Evolutionary conservation across 176 grass and related monocot species (phyloP).

Genomic region (Musa acuminata): DNA sequence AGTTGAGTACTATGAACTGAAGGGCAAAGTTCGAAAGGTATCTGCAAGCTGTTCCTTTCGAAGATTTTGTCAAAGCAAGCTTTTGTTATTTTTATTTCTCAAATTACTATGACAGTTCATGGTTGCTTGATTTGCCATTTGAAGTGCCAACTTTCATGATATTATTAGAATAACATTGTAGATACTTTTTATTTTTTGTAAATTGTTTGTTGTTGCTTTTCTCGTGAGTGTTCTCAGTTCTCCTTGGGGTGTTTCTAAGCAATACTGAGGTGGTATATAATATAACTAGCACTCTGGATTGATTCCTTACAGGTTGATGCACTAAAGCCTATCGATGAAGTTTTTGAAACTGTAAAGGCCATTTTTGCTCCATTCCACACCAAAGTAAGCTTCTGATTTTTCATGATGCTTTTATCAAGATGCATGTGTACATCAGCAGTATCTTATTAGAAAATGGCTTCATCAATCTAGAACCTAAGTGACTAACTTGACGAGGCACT

Average conservation of each 20-base stretch:
- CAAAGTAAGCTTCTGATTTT: neutral
- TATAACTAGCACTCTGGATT: neutral
- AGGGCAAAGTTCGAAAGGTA: constrained; percentile 20
- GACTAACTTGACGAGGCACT: neutral
- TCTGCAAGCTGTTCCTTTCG: neutral
- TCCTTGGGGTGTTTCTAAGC: neutral
- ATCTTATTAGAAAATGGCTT: neutral
- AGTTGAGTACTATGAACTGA: constrained; percentile 13
- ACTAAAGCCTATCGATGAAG: neutral
- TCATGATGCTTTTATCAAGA: neutral
- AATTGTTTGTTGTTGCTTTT: neutral
- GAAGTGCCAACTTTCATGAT: neutral
- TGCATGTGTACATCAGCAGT: neutral
- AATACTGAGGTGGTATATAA: neutral
- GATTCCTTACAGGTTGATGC: constrained; percentile 5
- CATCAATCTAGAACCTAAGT: neutral
- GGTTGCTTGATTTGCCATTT: neutral
- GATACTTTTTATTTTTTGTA: neutral
- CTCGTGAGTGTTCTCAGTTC: neutral
- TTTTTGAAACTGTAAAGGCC: constrained; percentile 16
- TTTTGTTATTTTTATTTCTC: neutral
- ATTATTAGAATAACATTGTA: neutral
- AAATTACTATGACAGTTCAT: neutral
- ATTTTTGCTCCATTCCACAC: neutral
- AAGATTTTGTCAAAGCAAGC: neutral